Base-by-base conservation (phyloP, 2,329 filamentous ascomycete species). In the Eutypella sp. region DNA sequence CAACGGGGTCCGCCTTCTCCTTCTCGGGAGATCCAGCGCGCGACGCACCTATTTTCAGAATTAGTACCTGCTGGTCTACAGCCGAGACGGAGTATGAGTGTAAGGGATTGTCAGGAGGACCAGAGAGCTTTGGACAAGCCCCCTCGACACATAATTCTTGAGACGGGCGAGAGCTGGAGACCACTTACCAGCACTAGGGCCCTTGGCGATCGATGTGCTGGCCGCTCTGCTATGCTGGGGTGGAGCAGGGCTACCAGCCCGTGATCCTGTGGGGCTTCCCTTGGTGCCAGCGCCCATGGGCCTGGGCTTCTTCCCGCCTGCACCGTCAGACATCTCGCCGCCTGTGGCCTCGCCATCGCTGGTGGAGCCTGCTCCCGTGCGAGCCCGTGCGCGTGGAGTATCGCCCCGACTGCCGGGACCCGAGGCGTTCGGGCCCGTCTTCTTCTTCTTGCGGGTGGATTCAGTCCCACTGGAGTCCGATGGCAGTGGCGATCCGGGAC, bases 381-480 rank as follows among this genome's bases (percentile, higher is more conserved):
- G 71, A 42, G 59, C 54, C 45, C 69, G 67, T 40, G 76, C 71
- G 38, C 79, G 58, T 16, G 81, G 80, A 8, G 80, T 84, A 11
- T 69, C 70, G 16, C 76, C 71, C 18, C 79, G 76, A 48, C 79
- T 82, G 9, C 67, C 68, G 44, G 70, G 71, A 2, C 72, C 63
- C 13, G 75, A 75, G 15, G 70, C 65, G 5, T 46, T 48, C 13
- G 54, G 48, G 2, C 67, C 67, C 50, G 81, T 77, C 62, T 85
- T 86, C 70, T 85, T 87, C 61, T 86, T 81, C 63, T 93, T 90
- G 54, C 86, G 85, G 20, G 84, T 81, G 1, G 88, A 92, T 64
- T 97, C 92, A 56, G 91, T 95, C 44, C 89, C 92, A 63, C 89
- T 95, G 9, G 89, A 89, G 63, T 97, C 92, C 2, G 90, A 96